Percentiles rank a stretch among this genome's conserved stretches.
phyloP scores from a whole-genome alignment of 495 filamentous ascomycete genomes.

The Parachaetomium inaequale region DNA sequence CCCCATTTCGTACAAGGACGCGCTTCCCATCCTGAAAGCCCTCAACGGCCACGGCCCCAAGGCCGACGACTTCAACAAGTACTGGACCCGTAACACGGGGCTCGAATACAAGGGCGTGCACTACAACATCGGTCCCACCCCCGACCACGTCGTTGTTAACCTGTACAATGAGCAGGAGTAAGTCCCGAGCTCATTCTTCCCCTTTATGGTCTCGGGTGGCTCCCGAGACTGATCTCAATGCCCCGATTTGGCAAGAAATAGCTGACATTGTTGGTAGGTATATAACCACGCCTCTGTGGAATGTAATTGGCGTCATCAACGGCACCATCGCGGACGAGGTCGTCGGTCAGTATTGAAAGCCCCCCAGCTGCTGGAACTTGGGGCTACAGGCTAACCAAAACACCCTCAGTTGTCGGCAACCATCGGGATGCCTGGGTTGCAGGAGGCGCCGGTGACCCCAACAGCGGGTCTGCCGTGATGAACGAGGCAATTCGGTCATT shows the following conservation, averaged over 20 bases:
- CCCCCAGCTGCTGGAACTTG: neutral
- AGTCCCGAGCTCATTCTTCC: too few species aligned
- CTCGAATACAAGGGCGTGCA: constrained; percentile 78
- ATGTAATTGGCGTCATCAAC: constrained; percentile 92
- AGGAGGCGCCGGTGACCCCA: constrained; percentile 83
- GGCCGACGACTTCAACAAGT: constrained; percentile 68
- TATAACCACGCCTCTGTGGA: constrained; percentile 84
- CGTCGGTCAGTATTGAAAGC: constrained; percentile 31
- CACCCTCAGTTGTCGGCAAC: constrained; percentile 68
- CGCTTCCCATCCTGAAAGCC: constrained; percentile 77
- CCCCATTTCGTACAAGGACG: constrained; percentile 86
- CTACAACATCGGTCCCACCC: constrained; percentile 89
- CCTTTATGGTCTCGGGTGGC: too few species aligned
- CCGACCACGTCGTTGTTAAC: constrained; percentile 69
- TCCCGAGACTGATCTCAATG: too few species aligned
- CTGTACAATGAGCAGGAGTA: constrained; percentile 88
- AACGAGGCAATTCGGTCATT: constrained; percentile 83
- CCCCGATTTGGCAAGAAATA: too few species aligned
- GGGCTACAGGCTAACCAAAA: neutral
- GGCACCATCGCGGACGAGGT: constrained; percentile 80
- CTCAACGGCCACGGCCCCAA: constrained; percentile 84
- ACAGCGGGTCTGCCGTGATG: constrained; percentile 84
- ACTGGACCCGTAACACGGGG: constrained; percentile 67
- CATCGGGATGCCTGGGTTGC: constrained; percentile 94
- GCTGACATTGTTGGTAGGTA: too few species aligned